Conservation (phyloP, 163 green algal species). For the Prototheca wickerhamii region DNA sequence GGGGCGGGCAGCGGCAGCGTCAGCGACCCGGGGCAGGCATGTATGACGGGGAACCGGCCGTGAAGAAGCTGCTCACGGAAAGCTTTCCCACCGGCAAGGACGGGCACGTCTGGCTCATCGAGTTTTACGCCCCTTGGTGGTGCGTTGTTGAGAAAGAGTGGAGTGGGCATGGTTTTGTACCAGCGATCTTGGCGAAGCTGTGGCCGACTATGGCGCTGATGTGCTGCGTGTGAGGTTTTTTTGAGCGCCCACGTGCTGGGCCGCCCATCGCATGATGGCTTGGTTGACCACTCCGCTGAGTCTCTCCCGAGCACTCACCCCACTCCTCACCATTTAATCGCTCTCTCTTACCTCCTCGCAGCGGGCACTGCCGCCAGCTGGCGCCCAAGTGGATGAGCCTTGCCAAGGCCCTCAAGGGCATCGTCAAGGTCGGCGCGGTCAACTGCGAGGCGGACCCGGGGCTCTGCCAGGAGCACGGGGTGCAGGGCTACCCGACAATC, state of each 20-base stretch:
- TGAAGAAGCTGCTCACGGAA: constrained; percentile 34
- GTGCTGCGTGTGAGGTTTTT: too few relatives aligned
- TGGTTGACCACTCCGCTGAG: too few relatives aligned
- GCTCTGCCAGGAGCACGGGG: constrained; percentile 54
- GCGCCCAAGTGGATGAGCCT: constrained; percentile 61
- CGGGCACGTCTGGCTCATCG: constrained; percentile 60
- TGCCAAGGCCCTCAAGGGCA: constrained; percentile 55
- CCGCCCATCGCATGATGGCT: too few relatives aligned
- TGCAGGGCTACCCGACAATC: constrained; percentile 76
- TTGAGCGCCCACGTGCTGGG: too few relatives aligned
- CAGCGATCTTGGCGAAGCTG: background rate
- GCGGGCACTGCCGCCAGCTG: constrained; percentile 72
- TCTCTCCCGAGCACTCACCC: background rate
- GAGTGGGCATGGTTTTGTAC: background rate
- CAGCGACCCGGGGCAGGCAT: constrained; percentile 20
- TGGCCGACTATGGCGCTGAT: too few relatives aligned
- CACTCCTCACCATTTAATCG: background rate
- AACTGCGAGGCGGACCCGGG: constrained; percentile 73
- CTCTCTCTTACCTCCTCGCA: background rate
- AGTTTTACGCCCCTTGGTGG: constrained; percentile 81
- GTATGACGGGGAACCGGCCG: constrained; percentile 44
- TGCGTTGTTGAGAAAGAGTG: constrained; percentile 3
- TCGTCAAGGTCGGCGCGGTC: constrained; percentile 69
- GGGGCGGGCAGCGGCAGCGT: constrained; percentile 24
- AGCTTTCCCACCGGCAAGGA: constrained; percentile 45